Conservation (phyloP, 306 rosid species). For the Fragaria ananassa region DNA sequence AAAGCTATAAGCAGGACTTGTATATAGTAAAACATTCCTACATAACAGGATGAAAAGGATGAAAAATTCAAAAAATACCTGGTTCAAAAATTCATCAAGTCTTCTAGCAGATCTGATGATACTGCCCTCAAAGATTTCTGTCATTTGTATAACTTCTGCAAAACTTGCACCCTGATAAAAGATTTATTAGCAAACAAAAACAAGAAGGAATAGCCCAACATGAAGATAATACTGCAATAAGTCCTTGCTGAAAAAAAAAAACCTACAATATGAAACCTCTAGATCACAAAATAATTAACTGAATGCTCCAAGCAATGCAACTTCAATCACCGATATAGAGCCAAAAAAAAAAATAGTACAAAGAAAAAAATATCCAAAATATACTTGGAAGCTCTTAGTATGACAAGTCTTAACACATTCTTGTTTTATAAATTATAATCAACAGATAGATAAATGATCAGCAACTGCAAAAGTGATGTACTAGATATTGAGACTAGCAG, state of each 20-base stretch:
- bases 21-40: not conserved
- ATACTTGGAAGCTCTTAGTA: not conserved
- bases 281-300: not conserved
- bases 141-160: conserved; percentile 90
- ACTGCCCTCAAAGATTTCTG: conserved; percentile 96
- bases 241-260: not conserved
- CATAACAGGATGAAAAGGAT: not conserved
- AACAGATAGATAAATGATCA: not conserved
- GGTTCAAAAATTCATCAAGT: conserved; percentile 94
- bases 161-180: conserved; percentile 70
- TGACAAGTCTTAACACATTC: not conserved
- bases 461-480: not conserved
- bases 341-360: not conserved
- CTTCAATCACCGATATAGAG: not conserved
- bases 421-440: not conserved
- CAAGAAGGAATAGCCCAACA: not conserved
- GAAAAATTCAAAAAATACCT: conserved; percentile 41
- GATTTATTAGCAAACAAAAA: conserved; percentile 3
- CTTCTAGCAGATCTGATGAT: conserved; percentile 93
- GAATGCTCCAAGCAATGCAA: not conserved
- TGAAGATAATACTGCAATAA: not conserved
- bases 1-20: not conserved
- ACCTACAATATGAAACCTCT: not conserved
- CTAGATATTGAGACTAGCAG: not conserved
- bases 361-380: not conserved